A percentile compares a stretch with the other conserved stretches of the same genome.
These are phyloP conservation scores for Diaporthe helianthi DNA, from an alignment of 2,329 filamentous ascomycete genomes.

Conservation along the genomic window DNA sequence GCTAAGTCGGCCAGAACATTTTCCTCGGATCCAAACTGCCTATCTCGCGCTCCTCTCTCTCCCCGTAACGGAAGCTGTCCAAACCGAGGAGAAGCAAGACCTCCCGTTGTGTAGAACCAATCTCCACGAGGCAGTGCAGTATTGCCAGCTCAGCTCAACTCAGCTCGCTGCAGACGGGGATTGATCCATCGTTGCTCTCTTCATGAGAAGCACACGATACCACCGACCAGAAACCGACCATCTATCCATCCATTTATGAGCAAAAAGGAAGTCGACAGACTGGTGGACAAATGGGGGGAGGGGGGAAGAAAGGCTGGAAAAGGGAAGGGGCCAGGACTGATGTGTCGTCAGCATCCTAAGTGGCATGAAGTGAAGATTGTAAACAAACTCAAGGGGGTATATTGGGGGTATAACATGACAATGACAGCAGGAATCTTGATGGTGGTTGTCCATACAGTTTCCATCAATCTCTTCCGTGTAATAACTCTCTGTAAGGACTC, in stretches of 20 bases:
- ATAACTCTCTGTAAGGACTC: constrained; percentile 15
- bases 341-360: background rate
- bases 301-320: background rate
- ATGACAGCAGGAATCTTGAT: constrained; percentile 6
- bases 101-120: background rate
- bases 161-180: background rate
- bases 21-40: background rate
- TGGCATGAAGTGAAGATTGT: background rate
- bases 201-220: constrained; percentile 20
- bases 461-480: constrained; percentile 24
- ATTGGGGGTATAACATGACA: constrained; percentile 27
- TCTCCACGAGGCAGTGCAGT: background rate
- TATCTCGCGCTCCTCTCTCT: background rate
- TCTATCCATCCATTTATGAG: constrained; percentile 7
- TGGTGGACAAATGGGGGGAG: background rate
- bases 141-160: constrained; percentile 14
- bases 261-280: background rate
- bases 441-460: constrained; percentile 3
- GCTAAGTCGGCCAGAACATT: background rate
- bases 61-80: background rate
- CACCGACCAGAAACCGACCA: background rate
- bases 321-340: background rate
- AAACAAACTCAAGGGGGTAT: constrained; percentile 26
- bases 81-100: background rate
- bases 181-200: constrained; percentile 3